Evolutionary conservation across 208 protist genomes (phyloP).

Genomic region (Trypanosoma vivax): DNA sequence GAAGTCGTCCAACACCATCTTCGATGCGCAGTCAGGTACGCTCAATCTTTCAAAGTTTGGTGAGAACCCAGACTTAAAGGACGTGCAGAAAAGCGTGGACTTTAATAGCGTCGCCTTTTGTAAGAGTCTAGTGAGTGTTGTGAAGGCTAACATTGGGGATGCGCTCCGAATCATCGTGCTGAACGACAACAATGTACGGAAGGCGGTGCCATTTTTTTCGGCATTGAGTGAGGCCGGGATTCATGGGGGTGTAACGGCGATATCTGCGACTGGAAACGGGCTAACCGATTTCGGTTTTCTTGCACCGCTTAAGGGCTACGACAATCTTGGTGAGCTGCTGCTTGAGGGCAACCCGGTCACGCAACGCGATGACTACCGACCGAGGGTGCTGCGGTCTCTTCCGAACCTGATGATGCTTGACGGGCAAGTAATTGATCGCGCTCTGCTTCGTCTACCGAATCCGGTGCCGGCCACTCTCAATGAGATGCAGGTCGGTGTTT

Average conservation of each 20-base stretch:
- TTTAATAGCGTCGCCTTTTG: constrained; percentile 82
- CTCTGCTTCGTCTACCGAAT: constrained; percentile 57
- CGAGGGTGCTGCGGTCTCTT: constrained; percentile 34
- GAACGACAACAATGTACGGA: constrained; percentile 65
- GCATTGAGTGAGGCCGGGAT: constrained; percentile 57
- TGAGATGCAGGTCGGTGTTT: constrained; percentile 17
- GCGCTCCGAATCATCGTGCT: constrained; percentile 53
- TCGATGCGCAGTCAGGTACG: constrained; percentile 35
- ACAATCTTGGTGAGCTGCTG: constrained; percentile 56
- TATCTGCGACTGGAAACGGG: constrained; percentile 64
- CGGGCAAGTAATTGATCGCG: constrained; percentile 34
- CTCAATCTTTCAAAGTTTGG: constrained; percentile 60
- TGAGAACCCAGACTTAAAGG: constrained; percentile 44
- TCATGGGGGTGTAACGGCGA: constrained; percentile 55
- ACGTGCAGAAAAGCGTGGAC: constrained; percentile 64
- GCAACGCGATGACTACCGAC: constrained; percentile 35
- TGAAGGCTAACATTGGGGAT: constrained; percentile 52
- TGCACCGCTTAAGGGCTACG: constrained; percentile 50
- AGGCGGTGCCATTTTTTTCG: constrained; percentile 49
- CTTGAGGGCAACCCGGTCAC: constrained; percentile 59
- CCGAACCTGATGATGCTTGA: constrained; percentile 62
- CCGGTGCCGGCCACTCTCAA: constrained; percentile 26
- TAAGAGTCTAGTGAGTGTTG: constrained; percentile 53
- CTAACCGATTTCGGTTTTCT: constrained; percentile 55
- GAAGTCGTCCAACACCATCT: constrained; percentile 44